phyloP scores from a whole-genome alignment of 2,329 filamentous ascomycete species.

The Microthyrium microscopicum region DNA sequence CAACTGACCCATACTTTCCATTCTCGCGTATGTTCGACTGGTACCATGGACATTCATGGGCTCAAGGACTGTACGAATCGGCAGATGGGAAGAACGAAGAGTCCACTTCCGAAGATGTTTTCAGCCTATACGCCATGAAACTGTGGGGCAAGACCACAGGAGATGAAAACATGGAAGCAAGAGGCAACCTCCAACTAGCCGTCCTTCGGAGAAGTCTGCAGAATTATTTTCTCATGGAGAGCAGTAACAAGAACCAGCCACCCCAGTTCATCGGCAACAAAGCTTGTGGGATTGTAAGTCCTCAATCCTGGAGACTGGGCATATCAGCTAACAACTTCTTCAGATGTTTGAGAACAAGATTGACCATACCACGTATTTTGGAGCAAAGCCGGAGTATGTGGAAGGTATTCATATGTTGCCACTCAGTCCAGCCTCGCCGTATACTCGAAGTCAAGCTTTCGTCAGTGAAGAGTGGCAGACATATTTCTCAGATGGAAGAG shows the following conservation, averaged over 20 bases:
- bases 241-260: slow-evolving; percentile 52
- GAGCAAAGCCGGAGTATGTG: slow-evolving; percentile 4
- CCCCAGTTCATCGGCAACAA: slow-evolving; percentile 64
- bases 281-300: slow-evolving; percentile 33
- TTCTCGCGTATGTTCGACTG: slow-evolving; percentile 77
- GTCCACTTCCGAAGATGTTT: slow-evolving; percentile 76
- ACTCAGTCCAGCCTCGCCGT: slow-evolving; percentile 1
- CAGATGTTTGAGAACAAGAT: slow-evolving; percentile 82
- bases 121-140: slow-evolving; percentile 75
- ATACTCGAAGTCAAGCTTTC: slow-evolving; percentile 49
- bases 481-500: slow-evolving; percentile 55
- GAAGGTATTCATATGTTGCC: slow-evolving; percentile 7
- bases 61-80: slow-evolving; percentile 56
- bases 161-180: slow-evolving; percentile 64
- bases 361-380: slow-evolving; percentile 40
- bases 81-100: slow-evolving; percentile 71
- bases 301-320: not conserved
- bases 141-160: slow-evolving; percentile 76
- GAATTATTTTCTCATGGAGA: slow-evolving; percentile 67
- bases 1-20: slow-evolving; percentile 47
- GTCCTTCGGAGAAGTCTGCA: slow-evolving; percentile 57
- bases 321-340: not conserved
- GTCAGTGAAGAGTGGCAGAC: slow-evolving; percentile 36
- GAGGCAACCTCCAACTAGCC: slow-evolving; percentile 39
- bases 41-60: slow-evolving; percentile 92